phyloP scores from a whole-genome alignment of 1,284 basidiomycete species.

The Ustanciosporium gigantosporum region DNA sequence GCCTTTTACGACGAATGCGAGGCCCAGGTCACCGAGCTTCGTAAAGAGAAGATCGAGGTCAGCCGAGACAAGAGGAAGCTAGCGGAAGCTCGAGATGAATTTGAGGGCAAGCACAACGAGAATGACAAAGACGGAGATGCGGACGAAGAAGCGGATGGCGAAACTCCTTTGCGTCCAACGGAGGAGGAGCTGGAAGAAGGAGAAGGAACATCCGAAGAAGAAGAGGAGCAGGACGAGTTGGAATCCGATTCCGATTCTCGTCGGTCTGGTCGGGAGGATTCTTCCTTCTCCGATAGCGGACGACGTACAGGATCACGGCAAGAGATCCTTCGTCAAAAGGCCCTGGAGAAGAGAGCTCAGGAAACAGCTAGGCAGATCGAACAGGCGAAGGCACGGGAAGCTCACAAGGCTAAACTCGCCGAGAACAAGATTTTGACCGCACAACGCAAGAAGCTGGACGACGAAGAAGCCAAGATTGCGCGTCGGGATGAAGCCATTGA shows the following conservation, averaged over 20 bases:
- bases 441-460: constrained; percentile 62
- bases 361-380: constrained; percentile 31
- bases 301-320: constrained; percentile 33
- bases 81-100: constrained; percentile 72
- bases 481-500: constrained; percentile 82
- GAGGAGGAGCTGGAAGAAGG: constrained; percentile 67
- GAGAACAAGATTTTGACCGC: constrained; percentile 47
- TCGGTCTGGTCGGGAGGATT: constrained; percentile 36
- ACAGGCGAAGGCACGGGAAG: constrained; percentile 36
- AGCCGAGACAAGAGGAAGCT: constrained; percentile 82
- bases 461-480: constrained; percentile 80
- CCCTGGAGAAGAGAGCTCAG: constrained; percentile 46
- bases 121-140: constrained; percentile 17
- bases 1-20: constrained; percentile 87
- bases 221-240: constrained; percentile 45
- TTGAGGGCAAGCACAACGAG: constrained; percentile 66
- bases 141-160: constrained; percentile 4
- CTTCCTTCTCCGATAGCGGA: constrained; percentile 27
- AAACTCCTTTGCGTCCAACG: constrained; percentile 1
- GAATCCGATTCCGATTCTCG: constrained; percentile 26
- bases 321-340: constrained; percentile 55
- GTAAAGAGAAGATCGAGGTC: constrained; percentile 94
- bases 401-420: constrained; percentile 41
- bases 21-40: constrained; percentile 80
- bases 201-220: constrained; percentile 29